A percentile compares a stretch with the other conserved stretches of the same genome.
Evolutionary conservation across 2,329 filamentous ascomycete species (phyloP).

Genomic region (Peltaster fructicola): DNA sequence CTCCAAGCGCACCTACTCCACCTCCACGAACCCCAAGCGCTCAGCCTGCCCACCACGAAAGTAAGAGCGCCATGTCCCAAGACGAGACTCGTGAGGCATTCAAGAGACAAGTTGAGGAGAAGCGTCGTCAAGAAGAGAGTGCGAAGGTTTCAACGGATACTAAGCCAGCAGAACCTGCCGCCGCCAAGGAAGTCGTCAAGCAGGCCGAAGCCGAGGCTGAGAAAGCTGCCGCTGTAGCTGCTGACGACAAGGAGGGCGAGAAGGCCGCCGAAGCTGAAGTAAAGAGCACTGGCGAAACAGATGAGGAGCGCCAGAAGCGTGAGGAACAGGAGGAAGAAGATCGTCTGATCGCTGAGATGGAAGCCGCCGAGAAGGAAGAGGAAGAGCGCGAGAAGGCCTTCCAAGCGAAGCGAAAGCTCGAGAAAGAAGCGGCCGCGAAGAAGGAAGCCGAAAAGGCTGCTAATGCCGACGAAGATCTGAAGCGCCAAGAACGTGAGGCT

Average conservation of each 20-base stretch:
- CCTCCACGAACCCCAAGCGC: constrained; percentile 57
- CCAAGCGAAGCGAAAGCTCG: constrained; percentile 51
- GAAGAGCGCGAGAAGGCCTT: constrained; percentile 56
- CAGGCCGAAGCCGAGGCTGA: constrained; percentile 8
- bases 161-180: constrained; percentile 29
- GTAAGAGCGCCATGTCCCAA: constrained; percentile 51
- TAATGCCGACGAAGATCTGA: constrained; percentile 36
- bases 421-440: constrained; percentile 29
- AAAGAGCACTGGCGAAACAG: constrained; percentile 8
- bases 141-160: constrained; percentile 27
- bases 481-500: constrained; percentile 30
- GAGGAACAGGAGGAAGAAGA: constrained; percentile 25
- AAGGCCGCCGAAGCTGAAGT: constrained; percentile 11
- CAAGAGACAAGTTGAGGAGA: constrained; percentile 28
- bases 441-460: constrained; percentile 35
- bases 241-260: constrained; percentile 9
- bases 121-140: constrained; percentile 21
- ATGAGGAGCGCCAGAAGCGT: constrained; percentile 15
- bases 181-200: constrained; percentile 9
- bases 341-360: constrained; percentile 41
- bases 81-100: constrained; percentile 48
- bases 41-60: constrained; percentile 55
- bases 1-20: constrained; percentile 51
- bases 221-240: constrained; percentile 17
- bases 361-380: constrained; percentile 21